Evolutionary conservation across 2,329 filamentous ascomycete species (phyloP), one percentile per base, ranked within the genome.

Genomic region (Pyrenophora teres): DNA sequence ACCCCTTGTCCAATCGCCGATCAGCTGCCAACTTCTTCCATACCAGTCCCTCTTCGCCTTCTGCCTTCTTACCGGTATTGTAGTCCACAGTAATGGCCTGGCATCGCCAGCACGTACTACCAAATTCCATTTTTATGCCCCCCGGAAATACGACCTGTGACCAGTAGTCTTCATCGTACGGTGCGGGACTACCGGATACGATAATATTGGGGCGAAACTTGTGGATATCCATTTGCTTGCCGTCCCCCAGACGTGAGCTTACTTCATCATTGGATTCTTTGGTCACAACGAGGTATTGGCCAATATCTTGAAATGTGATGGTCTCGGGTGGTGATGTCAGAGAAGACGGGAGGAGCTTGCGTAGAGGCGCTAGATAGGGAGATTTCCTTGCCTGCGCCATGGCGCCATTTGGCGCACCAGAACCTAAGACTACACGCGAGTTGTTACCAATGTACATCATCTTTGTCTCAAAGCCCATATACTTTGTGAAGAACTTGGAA

Each of bases 131-230:
- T 32, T 52, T 52, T 19, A 44, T 83, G 6, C 52, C 46, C 3
- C 54, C 55, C 0, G 65, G 62, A 33, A 88, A 68, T 13, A 71
- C 70, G 30, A 90, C 71, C 63, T 86, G 84, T 2, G 76, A 82
- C 88, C 87, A 92, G 65, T 82, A 90, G 67, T 92, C 88, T 69
- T 92, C 88, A 10, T 87, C 86, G 68, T 83, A 92, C 1, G 83
- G 72, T 19, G 59, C 74, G 8, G 73, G 70, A 4, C 82, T 79
- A 2, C 84, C 85, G 32, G 82, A 81, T 1, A 91, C 73, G 1
- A 92, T 84, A 40, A 92, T 82, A 67, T 90, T 92, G 0, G 88
- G 87, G 31, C 89, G 83, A 70, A 91, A 89, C 62, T 87, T 88
- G 33, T 80, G 81, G 68, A 88, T 83, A 46, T 87, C 85, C 75